Evolutionary conservation across 352 stramenopile species (phyloP).

Genomic region (Globisporangium splendens): DNA sequence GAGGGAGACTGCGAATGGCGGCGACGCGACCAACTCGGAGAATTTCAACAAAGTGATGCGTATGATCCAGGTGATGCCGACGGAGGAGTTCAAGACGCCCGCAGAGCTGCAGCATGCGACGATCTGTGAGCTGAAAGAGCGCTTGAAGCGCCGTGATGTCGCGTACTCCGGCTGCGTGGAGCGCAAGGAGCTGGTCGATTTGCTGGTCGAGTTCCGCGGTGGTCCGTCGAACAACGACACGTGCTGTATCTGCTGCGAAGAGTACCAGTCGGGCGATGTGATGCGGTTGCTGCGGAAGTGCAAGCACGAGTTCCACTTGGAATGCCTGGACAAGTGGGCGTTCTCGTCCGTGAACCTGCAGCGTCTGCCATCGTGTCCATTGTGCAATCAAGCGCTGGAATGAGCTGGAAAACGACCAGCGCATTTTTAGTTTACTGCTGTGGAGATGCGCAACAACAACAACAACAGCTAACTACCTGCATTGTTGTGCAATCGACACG

Average conservation of each 20-base stretch:
- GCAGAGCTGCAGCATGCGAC: constrained; percentile 45
- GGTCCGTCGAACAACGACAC: constrained; percentile 82
- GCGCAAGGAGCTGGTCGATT: constrained; percentile 61
- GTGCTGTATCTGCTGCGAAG: constrained; percentile 87
- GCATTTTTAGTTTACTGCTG: neutral
- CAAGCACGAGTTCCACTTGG: constrained; percentile 87
- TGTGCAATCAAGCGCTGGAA: constrained; percentile 81
- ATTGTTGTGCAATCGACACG: too few species aligned
- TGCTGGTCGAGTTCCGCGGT: constrained; percentile 70
- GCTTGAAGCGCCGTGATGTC: constrained; percentile 64
- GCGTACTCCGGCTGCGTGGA: constrained; percentile 60
- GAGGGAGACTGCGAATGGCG: constrained; percentile 17
- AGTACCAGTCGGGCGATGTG: constrained; percentile 75
- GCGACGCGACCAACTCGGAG: constrained; percentile 32
- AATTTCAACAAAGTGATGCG: constrained; percentile 69
- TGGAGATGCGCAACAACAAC: neutral
- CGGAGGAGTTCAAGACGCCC: constrained; percentile 69
- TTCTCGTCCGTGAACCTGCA: constrained; percentile 73
- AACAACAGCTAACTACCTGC: neutral
- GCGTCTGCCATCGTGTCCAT: constrained; percentile 65
- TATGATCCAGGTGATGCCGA: constrained; percentile 79
- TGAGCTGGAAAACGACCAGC: constrained; percentile 18
- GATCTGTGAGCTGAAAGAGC: constrained; percentile 74
- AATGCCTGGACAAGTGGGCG: constrained; percentile 88
- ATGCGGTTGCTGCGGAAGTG: constrained; percentile 76